These are phyloP conservation scores for Cronartium quercuum DNA, from an alignment of 1,284 basidiomycete species.

Conservation along the genomic window DNA sequence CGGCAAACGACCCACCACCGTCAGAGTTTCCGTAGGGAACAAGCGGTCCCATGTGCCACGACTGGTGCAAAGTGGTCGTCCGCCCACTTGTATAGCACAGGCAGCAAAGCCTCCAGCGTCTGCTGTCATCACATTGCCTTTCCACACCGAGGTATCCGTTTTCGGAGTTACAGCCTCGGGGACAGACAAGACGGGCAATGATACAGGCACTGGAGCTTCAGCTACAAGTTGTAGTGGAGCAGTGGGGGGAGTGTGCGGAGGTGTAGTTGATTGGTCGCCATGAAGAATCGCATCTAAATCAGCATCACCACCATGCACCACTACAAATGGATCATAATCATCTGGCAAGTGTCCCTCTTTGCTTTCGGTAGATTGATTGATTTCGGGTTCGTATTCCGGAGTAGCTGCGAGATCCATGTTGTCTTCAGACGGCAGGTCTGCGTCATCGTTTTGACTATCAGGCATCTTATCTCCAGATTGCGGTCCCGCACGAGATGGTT, in stretches of 20 bases:
- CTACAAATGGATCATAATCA: slow-evolving; percentile 38
- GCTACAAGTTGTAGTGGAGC: not conserved
- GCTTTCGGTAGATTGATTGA: not conserved
- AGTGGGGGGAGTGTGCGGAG: slow-evolving; percentile 9
- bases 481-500: not conserved
- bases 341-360: slow-evolving; percentile 7
- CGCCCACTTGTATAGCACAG: slow-evolving; percentile 44
- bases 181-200: not conserved
- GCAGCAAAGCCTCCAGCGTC: slow-evolving; percentile 46
- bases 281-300: slow-evolving; percentile 37
- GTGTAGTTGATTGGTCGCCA: slow-evolving; percentile 17
- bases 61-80: slow-evolving; percentile 42
- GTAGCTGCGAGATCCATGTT: slow-evolving; percentile 34
- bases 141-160: slow-evolving; percentile 41
- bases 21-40: slow-evolving; percentile 43
- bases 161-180: slow-evolving; percentile 6
- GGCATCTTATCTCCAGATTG: not conserved
- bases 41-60: slow-evolving; percentile 43
- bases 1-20: slow-evolving; percentile 43
- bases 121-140: slow-evolving; percentile 44
- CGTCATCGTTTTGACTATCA: not conserved
- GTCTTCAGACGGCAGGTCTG: slow-evolving; percentile 20
- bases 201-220: not conserved
- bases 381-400: slow-evolving; percentile 16
- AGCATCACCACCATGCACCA: slow-evolving; percentile 33